Conservation (phyloP, 148 eudicot species). For the Rhododendron griersonianum region DNA sequence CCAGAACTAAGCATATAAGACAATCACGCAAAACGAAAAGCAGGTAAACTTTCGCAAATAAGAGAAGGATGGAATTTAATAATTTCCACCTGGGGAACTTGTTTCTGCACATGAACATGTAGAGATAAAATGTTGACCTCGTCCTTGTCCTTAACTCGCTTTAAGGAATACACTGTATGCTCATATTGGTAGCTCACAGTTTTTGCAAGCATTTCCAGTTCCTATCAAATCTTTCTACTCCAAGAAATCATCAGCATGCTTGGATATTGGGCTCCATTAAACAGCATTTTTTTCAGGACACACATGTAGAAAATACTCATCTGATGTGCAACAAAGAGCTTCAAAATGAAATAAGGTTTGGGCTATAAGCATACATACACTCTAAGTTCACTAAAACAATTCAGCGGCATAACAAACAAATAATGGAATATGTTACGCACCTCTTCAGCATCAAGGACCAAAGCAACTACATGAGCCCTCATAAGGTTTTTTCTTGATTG, state of each 20-base stretch:
- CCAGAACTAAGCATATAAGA: not conserved
- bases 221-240: not conserved
- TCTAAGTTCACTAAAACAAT: not conserved
- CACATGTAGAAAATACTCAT: not conserved
- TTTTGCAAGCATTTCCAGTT: not conserved
- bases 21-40: not conserved
- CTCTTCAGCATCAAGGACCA: slow-evolving; percentile 98
- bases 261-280: not conserved
- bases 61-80: not conserved
- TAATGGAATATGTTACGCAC: slow-evolving; percentile 23
- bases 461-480: slow-evolving; percentile 94
- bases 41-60: not conserved
- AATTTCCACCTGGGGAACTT: not conserved
- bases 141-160: not conserved
- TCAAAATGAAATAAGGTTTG: not conserved
- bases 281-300: not conserved
- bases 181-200: not conserved
- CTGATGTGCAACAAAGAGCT: not conserved
- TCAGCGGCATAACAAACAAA: not conserved
- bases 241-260: not conserved
- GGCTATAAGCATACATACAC: not conserved
- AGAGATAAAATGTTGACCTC: not conserved
- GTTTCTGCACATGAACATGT: not conserved
- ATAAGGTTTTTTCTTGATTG: slow-evolving; percentile 94
- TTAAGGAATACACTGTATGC: not conserved